Base-by-base conservation (phyloP, 2,329 filamentous ascomycete species). In the Blastomyces parvus region DNA sequence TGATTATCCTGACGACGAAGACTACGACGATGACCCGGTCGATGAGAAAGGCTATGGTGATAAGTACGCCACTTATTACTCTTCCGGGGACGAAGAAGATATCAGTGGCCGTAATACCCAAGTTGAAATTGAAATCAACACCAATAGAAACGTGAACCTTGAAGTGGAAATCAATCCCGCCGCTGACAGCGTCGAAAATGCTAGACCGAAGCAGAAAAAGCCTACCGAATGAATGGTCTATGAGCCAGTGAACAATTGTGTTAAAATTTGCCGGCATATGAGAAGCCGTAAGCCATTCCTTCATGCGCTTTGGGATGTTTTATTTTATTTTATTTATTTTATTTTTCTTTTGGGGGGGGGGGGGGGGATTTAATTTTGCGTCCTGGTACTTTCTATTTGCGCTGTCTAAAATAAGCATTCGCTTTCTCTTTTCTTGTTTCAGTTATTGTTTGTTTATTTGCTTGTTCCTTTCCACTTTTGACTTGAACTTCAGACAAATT, bases 41-140 rank as follows among this genome's bases (percentile, higher is more conserved):
- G 33, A 44, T 56, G 36, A 57, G 14, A 22, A 27, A 17, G 38
- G 5, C 3, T 46, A 50, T 42, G 56, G 56, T n/a, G 50, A 33
- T 8, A 38, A 25, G 13, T 30, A 55, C 27, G 60, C 27, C 6
- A 13, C n/a, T 25, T 52, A 55, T 40, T 25, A 36, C n/a, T 14
- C 19, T 48, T 53, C 9, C 48, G 30, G 27, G 19, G 48, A 38
- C 27, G 56, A 48, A 27, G 60, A 38, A 25, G 5, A 59, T 25
- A 52, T 48, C 11, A 42, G 42, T 22, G 63, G 55, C n/a, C 60
- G 60, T 52, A 36, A 40, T 13, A 30, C 53, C 27, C 14, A 56
- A 7, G 14, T 38, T 33, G 30, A 56, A 22, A n/a, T 38, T 56
- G 53, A 56, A 56, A 38, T 59, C 19, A 40, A 27, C 22, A 27